Conservation (phyloP, 2,329 filamentous ascomycete species). For the Didymella pinodella region DNA sequence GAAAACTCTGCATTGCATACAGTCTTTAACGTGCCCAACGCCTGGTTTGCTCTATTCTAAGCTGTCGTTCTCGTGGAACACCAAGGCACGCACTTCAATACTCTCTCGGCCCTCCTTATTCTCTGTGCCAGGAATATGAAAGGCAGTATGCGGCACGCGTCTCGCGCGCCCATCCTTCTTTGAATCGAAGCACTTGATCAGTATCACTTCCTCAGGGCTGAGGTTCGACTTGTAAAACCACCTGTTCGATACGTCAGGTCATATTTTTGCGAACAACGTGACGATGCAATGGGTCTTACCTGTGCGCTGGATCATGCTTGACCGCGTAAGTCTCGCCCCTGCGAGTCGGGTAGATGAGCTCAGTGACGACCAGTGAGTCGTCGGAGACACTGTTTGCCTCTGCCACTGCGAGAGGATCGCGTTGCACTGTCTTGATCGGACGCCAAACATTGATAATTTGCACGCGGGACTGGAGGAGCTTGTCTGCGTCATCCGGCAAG, state of each 20-base stretch:
- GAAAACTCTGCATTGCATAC: not conserved
- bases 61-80: slow-evolving; percentile 46
- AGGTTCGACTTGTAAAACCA: slow-evolving; percentile 47
- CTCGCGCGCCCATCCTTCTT: slow-evolving; percentile 47
- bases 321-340: not conserved
- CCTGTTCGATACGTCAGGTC: not conserved
- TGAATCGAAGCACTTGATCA: slow-evolving; percentile 50
- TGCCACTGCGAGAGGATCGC: not conserved
- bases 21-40: not conserved
- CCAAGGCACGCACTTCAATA: slow-evolving; percentile 47
- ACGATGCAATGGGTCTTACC: not conserved
- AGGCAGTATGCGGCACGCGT: slow-evolving; percentile 47
- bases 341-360: not conserved
- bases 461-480: not conserved
- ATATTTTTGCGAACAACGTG: not conserved
- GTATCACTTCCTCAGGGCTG: slow-evolving; percentile 40
- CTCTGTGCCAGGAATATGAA: slow-evolving; percentile 38
- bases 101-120: slow-evolving; percentile 41
- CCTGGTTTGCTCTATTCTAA: slow-evolving; percentile 11
- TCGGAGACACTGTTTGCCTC: not conserved
- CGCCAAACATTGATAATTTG: not conserved
- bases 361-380: not conserved
- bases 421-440: not conserved
- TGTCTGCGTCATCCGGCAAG: not conserved
- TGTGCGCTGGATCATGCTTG: not conserved